phyloP scores from a whole-genome alignment of 2,329 filamentous ascomycete genomes.

The Trichoderma koningiopsis region DNA sequence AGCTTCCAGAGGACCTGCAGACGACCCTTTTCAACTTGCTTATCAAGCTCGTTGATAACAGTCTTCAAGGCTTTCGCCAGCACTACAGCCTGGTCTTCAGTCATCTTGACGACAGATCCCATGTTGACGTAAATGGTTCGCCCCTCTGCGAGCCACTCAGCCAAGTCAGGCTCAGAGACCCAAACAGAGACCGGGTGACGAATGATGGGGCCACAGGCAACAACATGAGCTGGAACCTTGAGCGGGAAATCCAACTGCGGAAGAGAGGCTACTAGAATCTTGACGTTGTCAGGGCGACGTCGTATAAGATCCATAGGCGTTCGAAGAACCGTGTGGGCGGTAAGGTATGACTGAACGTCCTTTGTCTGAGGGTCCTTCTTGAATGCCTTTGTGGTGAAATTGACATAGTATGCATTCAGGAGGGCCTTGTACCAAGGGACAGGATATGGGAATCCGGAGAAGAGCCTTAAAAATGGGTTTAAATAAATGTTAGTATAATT shows the following conservation, averaged over 20 bases:
- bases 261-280: conserved; percentile 35
- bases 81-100: conserved; percentile 41
- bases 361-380: conserved; percentile 23
- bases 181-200: conserved; percentile 38
- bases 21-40: neutral
- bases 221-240: conserved; percentile 43
- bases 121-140: conserved; percentile 54
- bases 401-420: conserved; percentile 44
- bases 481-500: neutral
- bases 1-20: conserved; percentile 43
- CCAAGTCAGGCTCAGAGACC: conserved; percentile 44
- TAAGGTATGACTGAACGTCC: conserved; percentile 26
- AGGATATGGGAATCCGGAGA: conserved; percentile 49
- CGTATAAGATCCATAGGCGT: conserved; percentile 32
- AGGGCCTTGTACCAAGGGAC: conserved; percentile 48
- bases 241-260: conserved; percentile 46
- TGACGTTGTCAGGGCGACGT: conserved; percentile 26
- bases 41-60: conserved; percentile 37
- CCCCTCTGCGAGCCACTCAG: conserved; percentile 44
- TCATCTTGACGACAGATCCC: conserved; percentile 43
- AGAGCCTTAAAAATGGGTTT: conserved; percentile 33
- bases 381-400: neutral
- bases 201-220: conserved; percentile 51
- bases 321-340: conserved; percentile 28
- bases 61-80: conserved; percentile 43